Conservation (phyloP, 1,284 basidiomycete genomes). For the Leccinum griseonigrum region DNA sequence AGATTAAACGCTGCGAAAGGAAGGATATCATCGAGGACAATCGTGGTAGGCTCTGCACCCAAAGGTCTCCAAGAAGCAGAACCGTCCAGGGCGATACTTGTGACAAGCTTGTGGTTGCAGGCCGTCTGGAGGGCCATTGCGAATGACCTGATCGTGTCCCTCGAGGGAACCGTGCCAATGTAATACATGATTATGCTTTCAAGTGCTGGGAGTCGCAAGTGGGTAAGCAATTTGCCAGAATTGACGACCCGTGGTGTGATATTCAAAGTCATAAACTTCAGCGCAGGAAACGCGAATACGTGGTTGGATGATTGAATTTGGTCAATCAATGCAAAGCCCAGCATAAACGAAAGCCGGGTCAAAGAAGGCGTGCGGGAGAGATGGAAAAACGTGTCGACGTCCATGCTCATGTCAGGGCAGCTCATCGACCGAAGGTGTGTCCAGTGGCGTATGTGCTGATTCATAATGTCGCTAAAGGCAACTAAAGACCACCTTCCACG, state of each 20-base stretch:
- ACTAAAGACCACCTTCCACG: neutral
- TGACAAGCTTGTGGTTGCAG: neutral
- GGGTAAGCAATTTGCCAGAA: neutral
- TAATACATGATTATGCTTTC: neutral
- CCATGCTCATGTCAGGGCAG: neutral
- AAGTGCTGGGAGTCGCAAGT: neutral
- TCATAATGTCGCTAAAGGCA: neutral
- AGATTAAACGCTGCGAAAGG: neutral
- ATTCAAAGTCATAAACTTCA: neutral
- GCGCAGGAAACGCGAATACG: neutral
- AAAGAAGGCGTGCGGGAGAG: neutral
- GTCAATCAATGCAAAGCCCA: neutral
- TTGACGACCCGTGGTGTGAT: neutral
- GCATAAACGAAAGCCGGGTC: neutral
- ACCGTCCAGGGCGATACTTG: neutral
- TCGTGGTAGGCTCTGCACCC: neutral
- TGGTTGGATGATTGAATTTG: neutral
- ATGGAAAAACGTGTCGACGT: neutral
- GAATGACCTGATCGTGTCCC: neutral
- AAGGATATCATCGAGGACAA: neutral
- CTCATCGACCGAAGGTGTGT: neutral
- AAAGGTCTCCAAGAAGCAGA: neutral
- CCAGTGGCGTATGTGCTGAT: neutral
- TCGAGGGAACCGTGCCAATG: neutral
- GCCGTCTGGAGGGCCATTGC: neutral